Evolutionary conservation across 2,329 filamentous ascomycete species (phyloP).

Genomic region (Penicillium sp.): DNA sequence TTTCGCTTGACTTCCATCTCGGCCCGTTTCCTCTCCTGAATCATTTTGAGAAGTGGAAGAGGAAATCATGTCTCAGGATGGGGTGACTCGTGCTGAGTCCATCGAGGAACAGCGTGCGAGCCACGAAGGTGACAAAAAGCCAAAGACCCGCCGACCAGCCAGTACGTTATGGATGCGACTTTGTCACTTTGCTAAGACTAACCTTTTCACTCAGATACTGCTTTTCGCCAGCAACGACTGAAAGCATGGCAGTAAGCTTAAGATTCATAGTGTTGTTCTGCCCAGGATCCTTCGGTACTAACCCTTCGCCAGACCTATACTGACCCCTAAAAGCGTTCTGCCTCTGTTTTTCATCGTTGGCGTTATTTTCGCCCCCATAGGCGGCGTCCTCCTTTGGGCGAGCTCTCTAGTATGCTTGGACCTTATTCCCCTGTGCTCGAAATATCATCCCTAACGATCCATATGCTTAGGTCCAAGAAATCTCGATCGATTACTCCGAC

Average conservation of each 20-base stretch:
- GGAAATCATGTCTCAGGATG: constrained; percentile 44
- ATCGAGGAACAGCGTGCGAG: constrained; percentile 43
- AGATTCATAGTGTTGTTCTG: background rate
- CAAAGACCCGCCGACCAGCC: constrained; percentile 86
- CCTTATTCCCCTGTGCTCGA: background rate
- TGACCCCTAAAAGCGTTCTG: constrained; percentile 89
- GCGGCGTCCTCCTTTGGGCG: constrained; percentile 79
- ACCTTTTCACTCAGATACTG: constrained; percentile 64
- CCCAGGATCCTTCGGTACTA: constrained; percentile 2
- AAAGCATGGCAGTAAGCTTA: constrained; percentile 91
- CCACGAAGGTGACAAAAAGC: constrained; percentile 60
- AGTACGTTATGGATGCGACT: constrained; percentile 54
- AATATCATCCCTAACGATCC: background rate
- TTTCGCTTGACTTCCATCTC: constrained; percentile 4
- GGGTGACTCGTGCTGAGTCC: constrained; percentile 41
- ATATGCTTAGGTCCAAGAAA: constrained; percentile 70
- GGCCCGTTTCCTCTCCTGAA: constrained; percentile 1
- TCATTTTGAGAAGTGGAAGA: constrained; percentile 11
- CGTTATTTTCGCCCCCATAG: constrained; percentile 89
- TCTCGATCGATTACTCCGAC: constrained; percentile 83
- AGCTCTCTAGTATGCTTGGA: constrained; percentile 64
- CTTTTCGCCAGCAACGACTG: constrained; percentile 91
- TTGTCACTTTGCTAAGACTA: constrained; percentile 1
- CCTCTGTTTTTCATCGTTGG: constrained; percentile 89
- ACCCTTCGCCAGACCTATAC: constrained; percentile 65